phyloP scores from a whole-genome alignment of 140 eudicot genomes.

The Flaveria floridana region DNA sequence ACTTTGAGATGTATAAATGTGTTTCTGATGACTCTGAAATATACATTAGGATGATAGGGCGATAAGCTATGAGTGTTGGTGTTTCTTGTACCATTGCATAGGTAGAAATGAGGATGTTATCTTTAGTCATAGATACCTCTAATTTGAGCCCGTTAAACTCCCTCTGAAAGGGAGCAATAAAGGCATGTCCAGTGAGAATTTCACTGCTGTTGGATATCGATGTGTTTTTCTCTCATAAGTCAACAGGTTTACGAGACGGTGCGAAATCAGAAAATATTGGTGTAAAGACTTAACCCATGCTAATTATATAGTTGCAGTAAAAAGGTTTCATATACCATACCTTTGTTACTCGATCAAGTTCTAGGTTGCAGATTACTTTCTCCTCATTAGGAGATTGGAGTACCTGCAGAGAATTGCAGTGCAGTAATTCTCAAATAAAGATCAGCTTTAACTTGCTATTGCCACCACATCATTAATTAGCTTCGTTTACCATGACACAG shows the following conservation, averaged over 20 bases:
- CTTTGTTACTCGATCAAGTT: constrained; percentile 10
- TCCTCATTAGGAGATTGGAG: constrained; percentile 7
- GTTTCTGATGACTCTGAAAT: constrained; percentile 8
- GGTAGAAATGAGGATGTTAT: background rate
- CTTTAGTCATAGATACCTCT: background rate
- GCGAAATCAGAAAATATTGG: background rate
- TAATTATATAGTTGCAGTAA: background rate
- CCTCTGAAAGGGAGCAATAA: constrained; percentile 12
- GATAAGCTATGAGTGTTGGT: constrained; percentile 5
- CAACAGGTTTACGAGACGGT: background rate
- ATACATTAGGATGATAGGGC: constrained; percentile 16
- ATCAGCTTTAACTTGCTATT: constrained; percentile 10
- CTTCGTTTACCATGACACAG: constrained; percentile 16
- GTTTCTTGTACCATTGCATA: constrained; percentile 1
- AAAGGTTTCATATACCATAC: background rate
- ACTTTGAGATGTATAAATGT: constrained; percentile 10
- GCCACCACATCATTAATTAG: background rate
- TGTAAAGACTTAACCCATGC: background rate
- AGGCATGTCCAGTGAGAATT: background rate
- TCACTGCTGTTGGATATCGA: background rate
- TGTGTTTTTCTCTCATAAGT: constrained; percentile 4
- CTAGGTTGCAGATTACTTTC: constrained; percentile 23
- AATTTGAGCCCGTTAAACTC: background rate
- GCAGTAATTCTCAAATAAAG: background rate
- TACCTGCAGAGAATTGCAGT: constrained; percentile 10